Percentiles rank a stretch among this genome's conserved stretches.
These are phyloP conservation scores for Populus deltoides DNA, from an alignment of 345 rosid species.

Conservation along the genomic window DNA sequence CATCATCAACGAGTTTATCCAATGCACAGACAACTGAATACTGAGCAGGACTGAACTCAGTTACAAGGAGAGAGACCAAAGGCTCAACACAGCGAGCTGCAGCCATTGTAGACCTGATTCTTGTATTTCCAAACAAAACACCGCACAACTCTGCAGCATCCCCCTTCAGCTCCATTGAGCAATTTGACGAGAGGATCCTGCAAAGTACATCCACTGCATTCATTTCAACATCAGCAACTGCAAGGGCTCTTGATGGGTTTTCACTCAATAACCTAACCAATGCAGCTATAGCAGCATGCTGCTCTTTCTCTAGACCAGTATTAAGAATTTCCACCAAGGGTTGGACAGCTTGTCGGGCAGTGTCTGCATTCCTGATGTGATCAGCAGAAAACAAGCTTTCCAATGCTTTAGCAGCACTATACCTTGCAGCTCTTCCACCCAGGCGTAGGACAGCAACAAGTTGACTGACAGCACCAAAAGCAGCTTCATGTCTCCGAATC, in stretches of 20 bases:
- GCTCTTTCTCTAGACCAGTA: conserved; percentile 92
- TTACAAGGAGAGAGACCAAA: conserved; percentile 86
- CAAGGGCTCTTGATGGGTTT: conserved; percentile 91
- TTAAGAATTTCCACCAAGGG: conserved; percentile 97
- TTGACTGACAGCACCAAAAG: conserved; percentile 91
- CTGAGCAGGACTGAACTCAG: conserved; percentile 90
- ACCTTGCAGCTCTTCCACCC: conserved; percentile 97
- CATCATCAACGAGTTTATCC: conserved; percentile 96
- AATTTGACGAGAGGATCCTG: conserved; percentile 87
- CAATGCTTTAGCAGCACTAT: conserved; percentile 94
- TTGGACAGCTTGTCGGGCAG: conserved; percentile 94
- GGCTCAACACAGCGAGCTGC: conserved; percentile 99
- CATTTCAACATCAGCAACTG: conserved; percentile 98
- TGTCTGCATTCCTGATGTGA: conserved; percentile 92
- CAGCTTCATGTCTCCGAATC: conserved; percentile 94
- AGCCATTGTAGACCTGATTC: conserved; percentile 92
- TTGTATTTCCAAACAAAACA: conserved; percentile 88
- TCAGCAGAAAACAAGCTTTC: conserved; percentile 96
- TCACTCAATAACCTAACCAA: conserved; percentile 91
- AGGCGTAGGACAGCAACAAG: conserved; percentile 93
- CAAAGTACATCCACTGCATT: conserved; percentile 98
- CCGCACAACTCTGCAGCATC: conserved; percentile 98
- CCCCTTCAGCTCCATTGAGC: conserved; percentile 92
- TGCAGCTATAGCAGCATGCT: conserved; percentile 98
- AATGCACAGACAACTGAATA: conserved; percentile 91